Evolutionary conservation across 2,329 filamentous ascomycete species (phyloP), one percentile per base, ranked within the genome.

Genomic region (Colletotrichum incanum): DNA sequence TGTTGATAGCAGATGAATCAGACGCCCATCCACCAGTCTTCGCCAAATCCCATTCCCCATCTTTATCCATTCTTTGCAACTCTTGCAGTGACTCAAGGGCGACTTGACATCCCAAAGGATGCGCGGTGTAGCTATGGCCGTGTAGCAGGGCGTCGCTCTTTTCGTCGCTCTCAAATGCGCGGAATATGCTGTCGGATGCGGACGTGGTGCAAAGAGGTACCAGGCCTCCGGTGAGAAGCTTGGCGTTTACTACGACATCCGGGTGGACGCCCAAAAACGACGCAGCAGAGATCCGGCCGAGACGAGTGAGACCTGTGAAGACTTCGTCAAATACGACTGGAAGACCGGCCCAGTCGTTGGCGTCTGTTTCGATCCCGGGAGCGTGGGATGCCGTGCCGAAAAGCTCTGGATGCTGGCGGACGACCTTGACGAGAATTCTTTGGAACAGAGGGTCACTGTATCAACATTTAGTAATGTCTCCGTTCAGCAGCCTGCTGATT

Each of bases 281-380:
- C 0, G 93, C 90, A 0, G 93, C 87, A 1, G 89, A 91, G 78
- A 92, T 90, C 49, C 91, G 89, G 2, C 94, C 94, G 0, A 97
- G 90, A 16, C 94, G 93, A 79, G 95, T 95, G 5, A 97, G 85
- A 1, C 94, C 94, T 0, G 94, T 96, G 81, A 97, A 97, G 45
- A 97, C 94, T 79, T 97, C 94, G 78, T 97, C 94, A 75, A 94
- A 94, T 75, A 97, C 86, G 49, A 97, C 84, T 0, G 94, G 94
- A 5, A 97, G 87, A 2, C 94, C 93, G 1, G 86, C 86, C 94
- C 94, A 97, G 39, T 83, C 74, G 11, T 76, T 77, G 41, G 76
- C 62, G 43, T 60, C 59, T 8, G 28, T 5, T 1, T 77, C 75
- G 12, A 34, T 23, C n/a, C 76, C 68, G 47, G 72, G 11, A 45